Evolutionary conservation across 331 rosid genomes (phyloP).

Genomic region (Ulmus americana): DNA sequence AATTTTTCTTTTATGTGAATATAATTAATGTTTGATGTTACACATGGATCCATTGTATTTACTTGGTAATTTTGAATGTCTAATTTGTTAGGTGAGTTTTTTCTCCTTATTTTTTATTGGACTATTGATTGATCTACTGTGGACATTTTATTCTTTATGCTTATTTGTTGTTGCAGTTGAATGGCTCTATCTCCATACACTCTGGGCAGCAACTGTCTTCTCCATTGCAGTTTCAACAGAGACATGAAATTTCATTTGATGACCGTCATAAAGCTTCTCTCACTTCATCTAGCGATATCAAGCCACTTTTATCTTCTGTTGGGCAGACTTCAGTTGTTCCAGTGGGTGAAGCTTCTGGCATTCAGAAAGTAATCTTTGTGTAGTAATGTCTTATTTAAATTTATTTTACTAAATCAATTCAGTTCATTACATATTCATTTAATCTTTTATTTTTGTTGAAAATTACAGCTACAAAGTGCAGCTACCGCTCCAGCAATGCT

Average conservation of each 20-base stretch:
- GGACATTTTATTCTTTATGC: background rate
- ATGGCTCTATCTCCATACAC: conserved; percentile 48
- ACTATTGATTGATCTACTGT: too few relatives aligned
- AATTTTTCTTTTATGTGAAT: too few relatives aligned
- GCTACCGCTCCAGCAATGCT: conserved; percentile 41
- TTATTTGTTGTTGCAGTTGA: conserved; percentile 42
- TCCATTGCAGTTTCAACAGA: conserved; percentile 62
- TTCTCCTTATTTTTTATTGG: too few relatives aligned
- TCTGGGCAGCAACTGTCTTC: conserved; percentile 55
- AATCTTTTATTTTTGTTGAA: conserved; percentile 4
- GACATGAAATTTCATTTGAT: conserved; percentile 57
- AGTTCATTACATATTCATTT: background rate
- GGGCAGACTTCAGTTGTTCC: conserved; percentile 55
- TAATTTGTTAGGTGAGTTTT: too few relatives aligned
- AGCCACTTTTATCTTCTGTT: conserved; percentile 48
- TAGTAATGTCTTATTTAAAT: background rate
- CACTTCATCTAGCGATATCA: conserved; percentile 48
- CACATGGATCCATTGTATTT: too few relatives aligned
- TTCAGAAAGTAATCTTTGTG: conserved; percentile 48
- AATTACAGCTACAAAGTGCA: conserved; percentile 49
- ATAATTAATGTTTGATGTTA: too few relatives aligned
- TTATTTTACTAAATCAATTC: background rate
- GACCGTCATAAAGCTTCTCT: conserved; percentile 55
- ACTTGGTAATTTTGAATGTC: too few relatives aligned
- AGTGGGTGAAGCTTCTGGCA: conserved; percentile 39